Evolutionary conservation across 768 basidiomycete species (phyloP), one percentile per base, ranked within the genome.

Genomic region (Pilatotrama ljubarskyi): DNA sequence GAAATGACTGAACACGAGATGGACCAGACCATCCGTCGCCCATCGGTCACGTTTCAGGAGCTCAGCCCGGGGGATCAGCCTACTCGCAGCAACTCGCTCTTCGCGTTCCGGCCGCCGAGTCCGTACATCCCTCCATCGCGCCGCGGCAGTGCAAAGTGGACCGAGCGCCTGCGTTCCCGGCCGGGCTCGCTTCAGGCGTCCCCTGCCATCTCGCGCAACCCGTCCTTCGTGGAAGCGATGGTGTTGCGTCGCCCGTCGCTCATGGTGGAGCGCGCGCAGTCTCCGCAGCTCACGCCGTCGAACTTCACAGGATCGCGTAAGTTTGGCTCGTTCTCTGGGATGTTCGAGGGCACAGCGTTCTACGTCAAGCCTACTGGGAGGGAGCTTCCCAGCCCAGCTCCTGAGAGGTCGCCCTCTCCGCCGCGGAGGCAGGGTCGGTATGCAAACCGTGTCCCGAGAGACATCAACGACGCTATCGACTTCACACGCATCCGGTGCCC

Each of bases 401-500:
- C 25, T 2, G 41, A 22, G 41, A 32, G 42, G 6, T 7, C 40
- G 17, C 42, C 32, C n/a, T 41, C 49, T 1, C 24, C 37, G 40
- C 25, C 49, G 14, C 48, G 51, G n/a, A 62, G 36, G 61, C 49
- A 51, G 3, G 49, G 49, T 8, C 49, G 49, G 18, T 51, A 51
- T 11, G 49, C 49, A 1, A 32, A 51, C 17, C 5, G 49, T 18
- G 49, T 51, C 20, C 49, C 49, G 18, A 22, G 36, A 6, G 32
- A 40, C 55, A 36, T 61, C 2, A 38, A 55, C n/a, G 40, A 56
- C 6, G 48, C 37, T 20, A 61, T 61, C 35, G 54, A 61, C 41
- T 61, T 61, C 35, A 48, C 42, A 15, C 60, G 60, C 36, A 61
- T 61, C 54, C 38, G 43, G 9, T 56, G 49, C 25, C 54, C 60